Evolutionary conservation across 371 early-diverging fungal species (phyloP).

Genomic region (Fennellomyces sp.): DNA sequence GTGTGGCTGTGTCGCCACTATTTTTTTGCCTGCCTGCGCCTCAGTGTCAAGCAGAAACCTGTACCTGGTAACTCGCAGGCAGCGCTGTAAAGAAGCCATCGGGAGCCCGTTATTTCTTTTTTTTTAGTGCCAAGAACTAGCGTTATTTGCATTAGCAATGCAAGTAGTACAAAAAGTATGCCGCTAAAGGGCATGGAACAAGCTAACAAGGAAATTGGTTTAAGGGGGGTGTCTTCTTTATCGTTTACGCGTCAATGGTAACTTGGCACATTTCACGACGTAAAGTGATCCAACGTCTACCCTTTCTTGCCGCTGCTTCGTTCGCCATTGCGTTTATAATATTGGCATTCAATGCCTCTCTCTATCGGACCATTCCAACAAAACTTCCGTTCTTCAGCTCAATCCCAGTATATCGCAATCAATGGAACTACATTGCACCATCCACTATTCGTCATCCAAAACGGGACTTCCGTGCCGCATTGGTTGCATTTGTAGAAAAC

Average conservation of each 20-base stretch:
- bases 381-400: neutral
- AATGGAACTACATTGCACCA: constrained; percentile 24
- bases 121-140: no score
- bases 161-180: no score
- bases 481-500: constrained; percentile 34
- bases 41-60: no score
- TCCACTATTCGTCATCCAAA: constrained; percentile 25
- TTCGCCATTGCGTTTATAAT: neutral
- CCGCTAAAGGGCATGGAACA: no score
- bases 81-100: no score
- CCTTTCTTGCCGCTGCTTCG: neutral
- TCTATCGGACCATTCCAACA: neutral
- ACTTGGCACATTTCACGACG: neutral
- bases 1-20: no score
- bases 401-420: neutral
- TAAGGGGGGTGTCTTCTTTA: no score
- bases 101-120: no score
- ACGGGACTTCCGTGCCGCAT: constrained; percentile 29
- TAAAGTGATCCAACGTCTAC: neutral
- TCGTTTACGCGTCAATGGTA: neutral
- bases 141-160: no score
- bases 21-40: no score
- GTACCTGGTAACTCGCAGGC: no score
- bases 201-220: no score
- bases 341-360: neutral